Base-by-base conservation (phyloP, 2,329 filamentous ascomycete genomes). In the Colletotrichum echinochloae region DNA sequence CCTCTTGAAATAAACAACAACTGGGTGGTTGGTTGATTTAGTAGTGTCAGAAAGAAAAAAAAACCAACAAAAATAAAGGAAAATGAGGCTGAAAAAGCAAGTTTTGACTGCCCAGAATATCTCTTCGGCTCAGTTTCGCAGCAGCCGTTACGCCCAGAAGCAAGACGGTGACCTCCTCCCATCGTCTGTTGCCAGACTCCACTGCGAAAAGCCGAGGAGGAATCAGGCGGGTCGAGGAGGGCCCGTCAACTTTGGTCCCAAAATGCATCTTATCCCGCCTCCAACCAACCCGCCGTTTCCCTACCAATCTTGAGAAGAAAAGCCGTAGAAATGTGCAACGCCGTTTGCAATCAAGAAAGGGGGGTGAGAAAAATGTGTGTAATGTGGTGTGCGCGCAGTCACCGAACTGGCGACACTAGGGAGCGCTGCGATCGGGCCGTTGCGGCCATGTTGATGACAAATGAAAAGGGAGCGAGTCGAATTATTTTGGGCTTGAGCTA, bases 281-380 rank as follows among this genome's bases (percentile, higher is more conserved):
- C 46, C 64, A 68, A 51, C 68, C 64, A 62, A 59, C 28, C 68
- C 44, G 57, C 37, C 67, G 41, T 48, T 59, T 67, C 68, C 68
- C 68, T 71, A 71, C 68, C 68, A 71, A 68, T 71, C 68, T 71
- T 67, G 52, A 67, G 68, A 71, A 71, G 37, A 67, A 67, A 41
- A 71, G 64, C 62, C 35, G 46, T 63, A 71, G 51, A 59, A 57
- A 57, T 63, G 20, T 71, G 68, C 64, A 68, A 71, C 65, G 65
- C 64, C 68, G 28, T 63, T 71, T 63, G 68, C 64, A 41, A 63
- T 71, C 64, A 59, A 62, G 28, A 52, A 28, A 11, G 26, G 28
- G 26, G 28, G 28, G 46, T 48, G 30, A 41, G 51, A 62, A 65
- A 33, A 68, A 60, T 60, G 49, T 67, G 65, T 56, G 49, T 52